Evolutionary conservation across 106 monocot species (phyloP).

Genomic region (Posidonia australis): DNA sequence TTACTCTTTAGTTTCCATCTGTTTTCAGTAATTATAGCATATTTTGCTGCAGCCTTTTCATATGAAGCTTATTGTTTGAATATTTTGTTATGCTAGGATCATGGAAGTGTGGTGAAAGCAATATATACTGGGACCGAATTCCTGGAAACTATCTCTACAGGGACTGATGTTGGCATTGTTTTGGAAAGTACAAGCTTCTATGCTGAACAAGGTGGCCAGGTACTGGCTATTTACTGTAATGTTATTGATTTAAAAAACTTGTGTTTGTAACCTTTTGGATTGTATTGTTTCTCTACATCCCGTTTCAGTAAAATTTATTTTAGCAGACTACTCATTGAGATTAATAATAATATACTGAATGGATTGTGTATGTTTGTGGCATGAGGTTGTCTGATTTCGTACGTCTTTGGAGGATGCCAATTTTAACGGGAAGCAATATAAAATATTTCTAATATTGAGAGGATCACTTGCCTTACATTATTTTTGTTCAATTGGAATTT

Average conservation of each 20-base stretch:
- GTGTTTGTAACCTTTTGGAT: too few relatives aligned
- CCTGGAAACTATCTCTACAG: constrained; percentile 28
- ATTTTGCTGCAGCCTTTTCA: neutral
- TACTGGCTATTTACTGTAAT: constrained; percentile 15
- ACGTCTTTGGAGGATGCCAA: too few relatives aligned
- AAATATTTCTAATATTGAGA: too few relatives aligned
- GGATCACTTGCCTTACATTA: too few relatives aligned
- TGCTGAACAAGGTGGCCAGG: constrained; percentile 99
- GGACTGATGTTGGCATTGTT: constrained; percentile 65
- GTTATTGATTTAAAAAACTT: neutral
- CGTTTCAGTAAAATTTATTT: too few relatives aligned
- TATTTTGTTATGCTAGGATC: constrained; percentile 36
- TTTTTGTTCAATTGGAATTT: too few relatives aligned
- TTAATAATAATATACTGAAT: too few relatives aligned
- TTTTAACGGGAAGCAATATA: too few relatives aligned
- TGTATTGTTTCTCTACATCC: neutral
- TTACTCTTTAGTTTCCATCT: neutral
- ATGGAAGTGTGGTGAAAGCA: constrained; percentile 78
- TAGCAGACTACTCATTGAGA: too few relatives aligned
- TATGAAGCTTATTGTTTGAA: neutral
- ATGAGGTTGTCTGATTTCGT: too few relatives aligned
- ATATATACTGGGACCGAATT: constrained; percentile 76
- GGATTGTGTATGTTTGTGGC: too few relatives aligned
- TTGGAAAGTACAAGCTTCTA: constrained; percentile 92
- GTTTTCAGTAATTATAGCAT: neutral